Base-by-base conservation (phyloP, 495 filamentous ascomycete genomes). In the Tuber indicum region DNA sequence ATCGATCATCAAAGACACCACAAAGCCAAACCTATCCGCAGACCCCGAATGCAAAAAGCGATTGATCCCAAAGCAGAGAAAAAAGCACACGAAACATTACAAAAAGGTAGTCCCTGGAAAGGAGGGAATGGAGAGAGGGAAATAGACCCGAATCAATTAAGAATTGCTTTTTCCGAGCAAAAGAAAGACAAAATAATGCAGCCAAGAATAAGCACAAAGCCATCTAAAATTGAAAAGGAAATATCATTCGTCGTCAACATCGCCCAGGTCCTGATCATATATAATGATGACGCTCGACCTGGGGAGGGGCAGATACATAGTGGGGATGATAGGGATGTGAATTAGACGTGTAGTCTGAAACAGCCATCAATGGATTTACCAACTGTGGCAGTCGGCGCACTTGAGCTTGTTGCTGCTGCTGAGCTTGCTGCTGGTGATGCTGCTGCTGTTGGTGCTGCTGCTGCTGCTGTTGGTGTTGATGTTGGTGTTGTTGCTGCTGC, bases 1-100 rank as follows among this genome's bases (percentile, higher is more conserved):
- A 77, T 81, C 76, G 71, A 74, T 72, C 80, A 83, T 80, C 83
- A 83, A 83, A 75, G 81, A 78, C 80, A 75, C 71, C 52, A 42
- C 72, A 75, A 74, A 36, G 75, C 72, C 36, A 71, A 66, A 52
- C 80, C 73, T 77, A 74, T 81, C 58, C 79, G 76, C 72, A 77
- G 8, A n/a, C 76, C 77, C 70, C 58, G 62, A 72, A 75, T 72
- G 70, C 62, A 82, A 73, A 42, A 70, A 74, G 72, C 47, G 75
- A 70, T 73, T 36, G 45, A 44, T 47, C 52, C 66, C 72, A 42
- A 72, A 75, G 45, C 52, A 66, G 73, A 45, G 62, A 71, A 74
- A 74, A 72, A 71, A 80, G 73, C 47, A 72, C 75, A 66, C 21
- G 32, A 49, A 46, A 39, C 32, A 32, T 46, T 70, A 74, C 39